Percentiles rank a stretch among this genome's conserved stretches.
Conservation (phyloP, 129 eudicot genomes). For the Centrapalus pauciflorus region DNA sequence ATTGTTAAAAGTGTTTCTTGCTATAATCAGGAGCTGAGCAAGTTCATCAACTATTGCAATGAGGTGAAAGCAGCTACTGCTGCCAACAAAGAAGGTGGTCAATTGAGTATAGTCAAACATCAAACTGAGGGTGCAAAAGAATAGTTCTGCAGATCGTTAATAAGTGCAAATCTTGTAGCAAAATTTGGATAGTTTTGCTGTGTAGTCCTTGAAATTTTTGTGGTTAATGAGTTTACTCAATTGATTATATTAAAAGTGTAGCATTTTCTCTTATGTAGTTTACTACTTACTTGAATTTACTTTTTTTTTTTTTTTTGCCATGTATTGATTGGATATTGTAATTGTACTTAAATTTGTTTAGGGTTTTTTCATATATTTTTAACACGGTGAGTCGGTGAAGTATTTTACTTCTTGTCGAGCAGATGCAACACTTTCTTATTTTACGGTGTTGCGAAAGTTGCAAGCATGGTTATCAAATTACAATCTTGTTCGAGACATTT, state of each 20-base stretch:
- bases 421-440: no score
- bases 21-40: conserved; percentile 57
- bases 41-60: conserved; percentile 78
- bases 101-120: conserved; percentile 66
- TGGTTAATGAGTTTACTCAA: neutral
- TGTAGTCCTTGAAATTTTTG: neutral
- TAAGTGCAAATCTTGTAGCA: no score
- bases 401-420: no score
- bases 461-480: no score
- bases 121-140: conserved; percentile 43
- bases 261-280: neutral
- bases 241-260: neutral
- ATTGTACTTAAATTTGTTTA: no score
- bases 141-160: conserved; percentile 11
- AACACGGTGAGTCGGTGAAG: no score
- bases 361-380: no score
- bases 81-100: conserved; percentile 90
- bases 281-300: neutral
- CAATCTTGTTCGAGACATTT: no score
- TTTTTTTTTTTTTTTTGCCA: neutral
- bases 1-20: neutral
- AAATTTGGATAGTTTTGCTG: neutral
- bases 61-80: conserved; percentile 86
- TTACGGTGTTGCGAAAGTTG: no score
- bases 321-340: no score